A percentile compares a stretch with the other conserved stretches of the same genome.
Evolutionary conservation across 2,329 filamentous ascomycete species (phyloP).

Genomic region (Juglanconis juglandina): DNA sequence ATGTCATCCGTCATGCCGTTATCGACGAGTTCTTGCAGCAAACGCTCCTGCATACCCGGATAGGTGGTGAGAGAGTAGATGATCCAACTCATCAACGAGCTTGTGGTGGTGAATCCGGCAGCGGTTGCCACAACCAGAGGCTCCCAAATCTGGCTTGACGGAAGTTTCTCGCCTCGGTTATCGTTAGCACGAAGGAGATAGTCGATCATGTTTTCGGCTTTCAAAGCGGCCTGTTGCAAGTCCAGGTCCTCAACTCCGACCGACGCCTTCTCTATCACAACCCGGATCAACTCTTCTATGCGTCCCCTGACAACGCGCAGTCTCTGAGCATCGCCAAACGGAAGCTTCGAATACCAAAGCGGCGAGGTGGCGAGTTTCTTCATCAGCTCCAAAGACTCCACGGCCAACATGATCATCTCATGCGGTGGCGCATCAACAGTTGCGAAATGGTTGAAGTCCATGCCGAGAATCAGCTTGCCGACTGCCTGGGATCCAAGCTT

Average conservation of each 20-base stretch:
- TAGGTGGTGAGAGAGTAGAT: slow-evolving; percentile 53
- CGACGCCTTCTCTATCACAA: slow-evolving; percentile 35
- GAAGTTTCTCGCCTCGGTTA: slow-evolving; percentile 51
- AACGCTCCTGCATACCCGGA: slow-evolving; percentile 51
- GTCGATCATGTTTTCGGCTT: slow-evolving; percentile 45
- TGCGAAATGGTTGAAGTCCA: slow-evolving; percentile 44
- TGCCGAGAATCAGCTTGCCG: slow-evolving; percentile 41
- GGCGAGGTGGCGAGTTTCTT: slow-evolving; percentile 55
- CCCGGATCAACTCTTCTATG: slow-evolving; percentile 35
- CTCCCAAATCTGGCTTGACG: slow-evolving; percentile 36
- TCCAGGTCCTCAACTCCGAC: slow-evolving; percentile 38
- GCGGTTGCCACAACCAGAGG: slow-evolving; percentile 49
- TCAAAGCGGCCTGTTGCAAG: slow-evolving; percentile 46
- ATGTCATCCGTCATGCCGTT: slow-evolving; percentile 41
- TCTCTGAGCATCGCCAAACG: slow-evolving; percentile 53
- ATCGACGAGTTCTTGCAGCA: slow-evolving; percentile 57
- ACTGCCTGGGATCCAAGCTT: slow-evolving; percentile 46
- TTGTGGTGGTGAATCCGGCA: slow-evolving; percentile 60
- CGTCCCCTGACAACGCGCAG: slow-evolving; percentile 33
- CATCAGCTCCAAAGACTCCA: slow-evolving; percentile 49
- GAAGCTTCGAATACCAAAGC: slow-evolving; percentile 53
- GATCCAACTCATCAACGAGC: slow-evolving; percentile 56
- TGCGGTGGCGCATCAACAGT: slow-evolving; percentile 44
- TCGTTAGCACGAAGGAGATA: slow-evolving; percentile 53
- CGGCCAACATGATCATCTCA: slow-evolving; percentile 39